phyloP scores from a whole-genome alignment of 1,284 basidiomycete genomes.

The Omphalotus olearius region DNA sequence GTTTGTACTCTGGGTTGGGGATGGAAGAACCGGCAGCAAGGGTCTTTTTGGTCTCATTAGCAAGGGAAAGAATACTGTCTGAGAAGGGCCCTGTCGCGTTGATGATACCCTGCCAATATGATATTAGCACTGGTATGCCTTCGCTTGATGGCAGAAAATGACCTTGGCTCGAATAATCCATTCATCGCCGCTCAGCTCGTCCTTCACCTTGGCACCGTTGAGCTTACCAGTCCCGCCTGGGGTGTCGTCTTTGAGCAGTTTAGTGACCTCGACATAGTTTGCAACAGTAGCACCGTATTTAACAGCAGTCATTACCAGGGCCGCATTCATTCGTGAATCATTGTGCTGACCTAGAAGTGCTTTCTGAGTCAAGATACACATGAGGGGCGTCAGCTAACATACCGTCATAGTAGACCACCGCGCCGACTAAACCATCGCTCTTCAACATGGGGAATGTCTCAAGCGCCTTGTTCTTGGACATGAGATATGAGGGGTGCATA shows the following conservation, averaged over 20 bases:
- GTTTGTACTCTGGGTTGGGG: conserved; percentile 32
- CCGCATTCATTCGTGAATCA: conserved; percentile 97
- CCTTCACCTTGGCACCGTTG: conserved; percentile 75
- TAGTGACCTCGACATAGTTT: conserved; percentile 88
- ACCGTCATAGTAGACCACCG: too few relatives aligned
- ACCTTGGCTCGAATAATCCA: conserved; percentile 85
- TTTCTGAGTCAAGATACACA: too few relatives aligned
- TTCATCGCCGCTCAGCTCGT: conserved; percentile 81
- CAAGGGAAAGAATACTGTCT: conserved; percentile 84
- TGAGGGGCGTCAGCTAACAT: too few relatives aligned
- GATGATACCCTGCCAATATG: conserved; percentile 67
- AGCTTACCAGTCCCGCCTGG: conserved; percentile 49
- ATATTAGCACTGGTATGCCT: conserved; percentile 1
- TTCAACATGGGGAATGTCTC: conserved; percentile 98
- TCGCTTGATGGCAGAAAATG: conserved; percentile 9
- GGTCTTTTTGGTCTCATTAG: conserved; percentile 45
- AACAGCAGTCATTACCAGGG: conserved; percentile 90
- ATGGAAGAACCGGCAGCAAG: neutral
- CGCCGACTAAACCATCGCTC: conserved; percentile 73
- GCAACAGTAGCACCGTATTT: conserved; percentile 87
- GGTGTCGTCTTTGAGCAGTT: conserved; percentile 66
- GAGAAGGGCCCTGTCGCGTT: conserved; percentile 97
- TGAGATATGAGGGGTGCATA: conserved; percentile 94
- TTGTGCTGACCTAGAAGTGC: conserved; percentile 91
- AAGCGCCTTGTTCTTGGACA: conserved; percentile 90